Evolutionary conservation across 805 yeast genomes (phyloP).

Genomic region (Starmerella apis): DNA sequence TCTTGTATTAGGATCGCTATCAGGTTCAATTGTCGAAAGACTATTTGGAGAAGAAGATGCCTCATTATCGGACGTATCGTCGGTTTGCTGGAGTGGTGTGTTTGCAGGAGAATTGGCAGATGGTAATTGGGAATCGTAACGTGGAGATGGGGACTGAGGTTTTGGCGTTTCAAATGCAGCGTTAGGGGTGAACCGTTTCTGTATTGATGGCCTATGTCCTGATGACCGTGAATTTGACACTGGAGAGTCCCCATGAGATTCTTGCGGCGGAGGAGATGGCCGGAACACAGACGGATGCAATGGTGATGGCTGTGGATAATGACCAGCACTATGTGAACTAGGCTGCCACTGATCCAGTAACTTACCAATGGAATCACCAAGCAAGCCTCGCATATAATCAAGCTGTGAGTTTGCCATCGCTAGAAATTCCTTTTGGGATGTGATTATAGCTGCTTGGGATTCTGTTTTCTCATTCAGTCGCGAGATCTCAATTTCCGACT

Average conservation of each 20-base stretch:
- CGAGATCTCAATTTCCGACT: not conserved
- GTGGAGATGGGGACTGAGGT: not conserved
- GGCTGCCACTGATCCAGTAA: not conserved
- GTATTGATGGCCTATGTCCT: not conserved
- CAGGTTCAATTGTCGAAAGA: not conserved
- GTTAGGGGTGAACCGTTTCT: not conserved
- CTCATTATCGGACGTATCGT: not conserved
- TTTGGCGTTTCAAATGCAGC: not conserved
- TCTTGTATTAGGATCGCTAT: not conserved
- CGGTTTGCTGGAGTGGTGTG: not conserved
- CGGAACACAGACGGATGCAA: not conserved
- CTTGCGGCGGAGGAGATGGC: constrained; percentile 3
- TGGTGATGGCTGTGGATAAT: not conserved
- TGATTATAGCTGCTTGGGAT: not conserved
- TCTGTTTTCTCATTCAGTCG: not conserved
- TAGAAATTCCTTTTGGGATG: constrained; percentile 1
- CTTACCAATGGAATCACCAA: constrained; percentile 1
- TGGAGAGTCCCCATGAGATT: not conserved
- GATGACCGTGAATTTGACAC: not conserved
- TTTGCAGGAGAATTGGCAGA: not conserved
- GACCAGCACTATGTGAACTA: not conserved
- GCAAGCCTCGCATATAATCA: constrained; percentile 1
- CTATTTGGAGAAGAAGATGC: not conserved
- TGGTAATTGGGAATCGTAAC: not conserved
- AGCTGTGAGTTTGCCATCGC: constrained; percentile 5